Evolutionary conservation across 257 asterid species (phyloP), one percentile per base, ranked within the genome.

Genomic region (Capsicum pubescens): DNA sequence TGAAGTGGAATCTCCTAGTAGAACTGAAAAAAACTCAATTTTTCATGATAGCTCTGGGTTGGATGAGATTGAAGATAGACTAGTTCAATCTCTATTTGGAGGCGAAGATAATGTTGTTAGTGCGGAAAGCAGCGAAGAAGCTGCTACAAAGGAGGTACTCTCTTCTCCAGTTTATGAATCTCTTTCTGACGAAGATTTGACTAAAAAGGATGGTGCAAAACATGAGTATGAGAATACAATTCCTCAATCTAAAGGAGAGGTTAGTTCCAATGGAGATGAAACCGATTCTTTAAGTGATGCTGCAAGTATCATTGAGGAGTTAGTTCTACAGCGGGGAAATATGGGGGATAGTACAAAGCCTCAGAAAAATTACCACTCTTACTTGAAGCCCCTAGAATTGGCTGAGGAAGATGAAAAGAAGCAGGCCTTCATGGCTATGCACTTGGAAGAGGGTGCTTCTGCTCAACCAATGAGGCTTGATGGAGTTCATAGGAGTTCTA

Each of bases 391-490:
- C 44, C 94, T 96, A 77, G 97, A 93, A 58, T 85, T 90, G 84
- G 99, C 99, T 83, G 99, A 94, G 92, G 98, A 93, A 82, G 87
- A 87, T 86, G 99, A 96, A 90, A 96, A 91, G 94, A 96, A 89
- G 86, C 97, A 94, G 85, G 98, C 98, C 3, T 96, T 87, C 88
- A 89, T 93, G 8, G 98, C 95, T 57, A 88, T 96, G 89, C 95
- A 96, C 84, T 96, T 89, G 82, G 99, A 92, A 89, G 98, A 92
- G 89, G 99, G 98, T 87, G 99, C 94, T 67, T 98, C 95, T 83
- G 98, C 99, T 39, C 98, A 91, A 83, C 99, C 98, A 17, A 96
- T 96, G 99, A 94, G 93, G 92, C 99, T 96, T 80, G 97, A 92
- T 93, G 98, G 98, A 69, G 90, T 93, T 48, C 88, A 87, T 68